A percentile compares a stretch with the other conserved stretches of the same genome.
phyloP scores from a whole-genome alignment of 768 basidiomycete genomes.

The Boletales sp. region DNA sequence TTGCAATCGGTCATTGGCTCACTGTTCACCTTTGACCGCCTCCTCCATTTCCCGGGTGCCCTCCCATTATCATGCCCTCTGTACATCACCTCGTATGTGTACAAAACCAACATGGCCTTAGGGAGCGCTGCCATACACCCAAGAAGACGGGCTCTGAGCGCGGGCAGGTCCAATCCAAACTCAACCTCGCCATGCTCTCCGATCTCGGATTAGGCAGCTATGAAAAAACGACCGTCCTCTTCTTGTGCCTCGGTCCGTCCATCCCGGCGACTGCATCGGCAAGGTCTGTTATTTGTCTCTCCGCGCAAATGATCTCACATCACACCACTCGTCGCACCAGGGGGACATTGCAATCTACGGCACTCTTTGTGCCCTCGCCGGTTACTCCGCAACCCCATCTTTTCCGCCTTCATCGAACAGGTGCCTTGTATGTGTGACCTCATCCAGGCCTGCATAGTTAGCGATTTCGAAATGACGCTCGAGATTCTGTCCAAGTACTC shows the following conservation, averaged over 20 bases:
- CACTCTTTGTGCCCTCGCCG: slow-evolving; percentile 79
- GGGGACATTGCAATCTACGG: slow-evolving; percentile 82
- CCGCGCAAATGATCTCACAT: background rate
- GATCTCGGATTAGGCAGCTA: slow-evolving; percentile 68
- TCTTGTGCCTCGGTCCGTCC: slow-evolving; percentile 68
- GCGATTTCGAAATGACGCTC: slow-evolving; percentile 80
- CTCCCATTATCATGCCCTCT: slow-evolving; percentile 18
- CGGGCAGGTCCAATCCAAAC: slow-evolving; percentile 68
- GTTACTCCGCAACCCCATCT: slow-evolving; percentile 63
- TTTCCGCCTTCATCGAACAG: slow-evolving; percentile 77
- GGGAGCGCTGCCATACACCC: slow-evolving; percentile 47
- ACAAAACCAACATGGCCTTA: slow-evolving; percentile 89
- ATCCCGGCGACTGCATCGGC: slow-evolving; percentile 75
- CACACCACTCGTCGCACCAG: slow-evolving; percentile 58
- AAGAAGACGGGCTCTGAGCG: slow-evolving; percentile 52
- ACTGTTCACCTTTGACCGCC: too few species aligned
- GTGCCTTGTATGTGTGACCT: slow-evolving; percentile 86
- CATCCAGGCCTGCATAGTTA: slow-evolving; percentile 79
- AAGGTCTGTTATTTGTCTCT: slow-evolving; percentile 42
- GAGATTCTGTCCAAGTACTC: slow-evolving; percentile 71
- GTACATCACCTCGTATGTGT: slow-evolving; percentile 87
- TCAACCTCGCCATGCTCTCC: slow-evolving; percentile 77
- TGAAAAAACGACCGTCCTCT: slow-evolving; percentile 76
- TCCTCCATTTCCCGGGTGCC: too few species aligned
- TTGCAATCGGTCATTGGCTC: too few species aligned